Evolutionary conservation across 2,329 filamentous ascomycete species (phyloP).

Genomic region (Botryosphaeria dothidea): DNA sequence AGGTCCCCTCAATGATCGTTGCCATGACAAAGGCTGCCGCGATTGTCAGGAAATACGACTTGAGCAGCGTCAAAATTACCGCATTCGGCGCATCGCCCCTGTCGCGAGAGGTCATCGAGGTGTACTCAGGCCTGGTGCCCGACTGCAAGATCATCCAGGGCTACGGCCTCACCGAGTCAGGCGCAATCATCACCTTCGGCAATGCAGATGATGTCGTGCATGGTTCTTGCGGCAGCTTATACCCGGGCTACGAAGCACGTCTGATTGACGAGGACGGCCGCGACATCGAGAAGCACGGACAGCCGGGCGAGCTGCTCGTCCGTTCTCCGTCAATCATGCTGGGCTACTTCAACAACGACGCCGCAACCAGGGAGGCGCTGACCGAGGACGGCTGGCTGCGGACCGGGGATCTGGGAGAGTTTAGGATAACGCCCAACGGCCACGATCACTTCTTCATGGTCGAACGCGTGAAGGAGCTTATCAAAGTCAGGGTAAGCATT

Average conservation of each 20-base stretch:
- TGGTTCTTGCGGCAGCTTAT: neutral
- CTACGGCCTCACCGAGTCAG: conserved; percentile 5
- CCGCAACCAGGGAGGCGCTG: conserved; percentile 65
- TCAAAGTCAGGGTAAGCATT: conserved; percentile 52
- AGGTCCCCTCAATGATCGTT: conserved; percentile 1
- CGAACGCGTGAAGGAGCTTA: conserved; percentile 71
- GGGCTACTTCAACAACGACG: conserved; percentile 72
- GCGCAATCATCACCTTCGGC: neutral
- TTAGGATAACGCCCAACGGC: conserved; percentile 44
- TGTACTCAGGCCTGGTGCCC: neutral
- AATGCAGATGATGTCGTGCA: neutral
- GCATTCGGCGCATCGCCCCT: conserved; percentile 2
- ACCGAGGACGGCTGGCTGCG: conserved; percentile 67
- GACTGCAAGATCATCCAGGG: neutral
- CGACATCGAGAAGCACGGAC: conserved; percentile 53
- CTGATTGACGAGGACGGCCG: conserved; percentile 62
- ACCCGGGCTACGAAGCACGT: conserved; percentile 68
- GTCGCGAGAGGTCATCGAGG: neutral
- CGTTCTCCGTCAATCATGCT: conserved; percentile 71
- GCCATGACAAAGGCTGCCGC: neutral
- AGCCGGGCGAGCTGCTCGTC: conserved; percentile 69
- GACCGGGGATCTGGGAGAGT: conserved; percentile 65
- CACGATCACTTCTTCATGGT: conserved; percentile 65
- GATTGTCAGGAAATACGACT: neutral
- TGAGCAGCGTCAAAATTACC: neutral